phyloP scores from a whole-genome alignment of 306 rosid species.

The Acacia crassicarpa region DNA sequence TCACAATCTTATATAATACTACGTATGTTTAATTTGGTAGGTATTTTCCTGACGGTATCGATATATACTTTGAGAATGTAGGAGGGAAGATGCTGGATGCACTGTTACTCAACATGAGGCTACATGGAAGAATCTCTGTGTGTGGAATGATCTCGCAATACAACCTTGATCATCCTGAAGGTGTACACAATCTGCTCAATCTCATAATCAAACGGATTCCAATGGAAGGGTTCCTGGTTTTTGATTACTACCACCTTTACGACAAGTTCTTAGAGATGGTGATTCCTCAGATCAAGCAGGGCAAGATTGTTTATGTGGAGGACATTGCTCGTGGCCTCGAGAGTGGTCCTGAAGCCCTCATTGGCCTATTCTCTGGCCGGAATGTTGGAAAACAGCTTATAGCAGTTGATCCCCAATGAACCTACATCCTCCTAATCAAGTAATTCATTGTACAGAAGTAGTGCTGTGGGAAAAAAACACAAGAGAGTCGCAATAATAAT shows the following conservation, averaged over 20 bases:
- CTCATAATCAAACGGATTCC: constrained; percentile 39
- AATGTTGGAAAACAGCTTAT: constrained; percentile 46
- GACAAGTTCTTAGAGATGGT: constrained; percentile 47
- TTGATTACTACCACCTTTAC: constrained; percentile 41
- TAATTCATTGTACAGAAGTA: too few species aligned
- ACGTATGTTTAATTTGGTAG: constrained; percentile 16
- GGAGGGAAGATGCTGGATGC: constrained; percentile 63
- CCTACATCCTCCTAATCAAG: neutral
- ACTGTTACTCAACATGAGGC: constrained; percentile 48
- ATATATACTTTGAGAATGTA: constrained; percentile 61
- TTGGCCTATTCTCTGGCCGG: constrained; percentile 46
- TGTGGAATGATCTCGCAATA: constrained; percentile 57
- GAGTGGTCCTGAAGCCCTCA: constrained; percentile 48
- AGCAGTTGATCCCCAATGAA: neutral
- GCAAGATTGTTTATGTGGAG: constrained; percentile 38
- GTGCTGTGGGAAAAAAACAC: neutral
- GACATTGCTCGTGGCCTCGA: constrained; percentile 44
- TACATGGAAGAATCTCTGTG: constrained; percentile 45
- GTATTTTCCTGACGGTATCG: constrained; percentile 54
- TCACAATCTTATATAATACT: too few species aligned
- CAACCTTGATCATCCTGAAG: constrained; percentile 36
- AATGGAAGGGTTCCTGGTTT: constrained; percentile 49
- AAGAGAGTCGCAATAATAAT: too few species aligned
- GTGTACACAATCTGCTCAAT: constrained; percentile 36
- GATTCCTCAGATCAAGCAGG: constrained; percentile 37